phyloP scores from a whole-genome alignment of 2,329 filamentous ascomycete genomes.

The Endocalyx cinctus region DNA sequence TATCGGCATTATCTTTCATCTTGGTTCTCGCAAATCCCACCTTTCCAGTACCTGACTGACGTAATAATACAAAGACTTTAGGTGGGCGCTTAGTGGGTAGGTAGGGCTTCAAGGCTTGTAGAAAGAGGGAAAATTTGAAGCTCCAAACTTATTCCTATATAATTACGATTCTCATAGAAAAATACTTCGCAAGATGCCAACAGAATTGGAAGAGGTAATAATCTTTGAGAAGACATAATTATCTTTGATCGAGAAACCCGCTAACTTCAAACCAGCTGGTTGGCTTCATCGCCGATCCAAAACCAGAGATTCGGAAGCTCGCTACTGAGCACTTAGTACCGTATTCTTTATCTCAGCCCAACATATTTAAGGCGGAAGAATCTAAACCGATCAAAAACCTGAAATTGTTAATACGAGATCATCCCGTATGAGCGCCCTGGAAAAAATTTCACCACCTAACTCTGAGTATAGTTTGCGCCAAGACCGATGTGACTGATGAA shows the following conservation, averaged over 20 bases:
- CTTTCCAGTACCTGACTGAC: too few relatives aligned
- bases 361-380: slow-evolving; percentile 78
- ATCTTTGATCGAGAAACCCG: too few relatives aligned
- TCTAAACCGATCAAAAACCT: slow-evolving; percentile 79
- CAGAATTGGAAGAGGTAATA: slow-evolving; percentile 76
- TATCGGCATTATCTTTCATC: too few relatives aligned
- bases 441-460: too few relatives aligned
- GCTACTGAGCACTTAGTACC: slow-evolving; percentile 84
- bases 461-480: too few relatives aligned
- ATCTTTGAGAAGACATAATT: too few relatives aligned
- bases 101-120: too few relatives aligned
- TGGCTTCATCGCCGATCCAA: slow-evolving; percentile 88
- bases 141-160: slow-evolving; percentile 5
- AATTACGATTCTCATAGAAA: too few relatives aligned
- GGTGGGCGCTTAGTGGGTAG: too few relatives aligned
- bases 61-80: too few relatives aligned
- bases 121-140: slow-evolving; percentile 5
- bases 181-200: slow-evolving; percentile 53
- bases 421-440: slow-evolving; percentile 56
- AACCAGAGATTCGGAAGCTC: slow-evolving; percentile 82
- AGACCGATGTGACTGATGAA: too few relatives aligned
- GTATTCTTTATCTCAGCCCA: slow-evolving; percentile 68
- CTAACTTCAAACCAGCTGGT: slow-evolving; percentile 60
- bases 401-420: slow-evolving; percentile 81
- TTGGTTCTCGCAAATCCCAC: too few relatives aligned